Conservation (phyloP, 257 asterid genomes). For the Hygrophila difformis region DNA sequence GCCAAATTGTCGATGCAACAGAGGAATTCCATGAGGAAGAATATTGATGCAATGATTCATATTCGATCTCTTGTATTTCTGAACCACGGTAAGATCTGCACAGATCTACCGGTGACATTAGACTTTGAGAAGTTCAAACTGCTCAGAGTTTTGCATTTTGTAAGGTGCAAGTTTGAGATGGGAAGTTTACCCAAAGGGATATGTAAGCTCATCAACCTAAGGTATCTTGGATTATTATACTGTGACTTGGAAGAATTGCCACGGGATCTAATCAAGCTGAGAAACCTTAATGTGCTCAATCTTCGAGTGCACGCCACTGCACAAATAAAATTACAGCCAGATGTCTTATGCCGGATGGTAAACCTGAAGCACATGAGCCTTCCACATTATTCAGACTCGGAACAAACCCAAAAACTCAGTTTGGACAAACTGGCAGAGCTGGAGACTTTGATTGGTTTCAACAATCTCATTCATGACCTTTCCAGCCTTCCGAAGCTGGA, state of each 20-base stretch:
- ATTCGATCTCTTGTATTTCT: slow-evolving; percentile 2
- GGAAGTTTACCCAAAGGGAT: not conserved
- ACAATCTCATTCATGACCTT: not conserved
- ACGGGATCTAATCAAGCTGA: slow-evolving; percentile 11
- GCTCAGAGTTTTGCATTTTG: not conserved
- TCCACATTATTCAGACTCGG: slow-evolving; percentile 2
- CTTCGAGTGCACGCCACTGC: not conserved
- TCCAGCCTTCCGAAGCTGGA: slow-evolving; percentile 2
- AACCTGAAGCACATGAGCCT: slow-evolving; percentile 9
- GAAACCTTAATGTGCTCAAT: slow-evolving; percentile 16
- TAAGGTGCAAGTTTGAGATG: not conserved
- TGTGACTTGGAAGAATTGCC: not conserved
- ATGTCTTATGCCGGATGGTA: slow-evolving; percentile 8
- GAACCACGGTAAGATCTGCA: not conserved
- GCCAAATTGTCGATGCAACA: too few species aligned
- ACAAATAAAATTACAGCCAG: not conserved
- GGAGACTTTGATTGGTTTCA: slow-evolving; percentile 11
- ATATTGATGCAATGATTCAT: not conserved
- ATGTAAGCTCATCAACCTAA: slow-evolving; percentile 12
- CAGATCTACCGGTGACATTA: not conserved
- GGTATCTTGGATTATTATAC: slow-evolving; percentile 10
- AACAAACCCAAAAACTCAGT: not conserved
- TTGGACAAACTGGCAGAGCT: slow-evolving; percentile 12
- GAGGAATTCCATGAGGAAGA: not conserved
- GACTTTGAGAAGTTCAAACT: slow-evolving; percentile 5